Conservation (phyloP, 2,329 filamentous ascomycete species). For the Paracamarosporium sp. region DNA sequence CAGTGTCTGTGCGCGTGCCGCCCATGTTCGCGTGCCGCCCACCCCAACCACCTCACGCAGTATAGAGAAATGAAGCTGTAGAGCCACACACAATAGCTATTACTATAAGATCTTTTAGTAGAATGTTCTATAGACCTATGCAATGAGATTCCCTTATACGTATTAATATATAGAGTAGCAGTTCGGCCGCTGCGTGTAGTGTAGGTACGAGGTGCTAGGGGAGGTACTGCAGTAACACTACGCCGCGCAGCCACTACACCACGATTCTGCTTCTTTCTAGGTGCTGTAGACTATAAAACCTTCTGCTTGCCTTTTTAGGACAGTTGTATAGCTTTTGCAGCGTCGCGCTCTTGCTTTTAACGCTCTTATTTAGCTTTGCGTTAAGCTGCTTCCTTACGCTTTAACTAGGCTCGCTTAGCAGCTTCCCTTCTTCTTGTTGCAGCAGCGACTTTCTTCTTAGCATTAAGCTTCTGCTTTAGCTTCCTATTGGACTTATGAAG, state of each 20-base stretch:
- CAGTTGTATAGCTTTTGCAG: constrained; percentile 3
- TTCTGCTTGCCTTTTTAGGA: neutral
- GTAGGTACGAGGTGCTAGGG: neutral
- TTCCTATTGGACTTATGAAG: no score
- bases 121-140: neutral
- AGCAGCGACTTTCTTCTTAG: no score
- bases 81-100: neutral
- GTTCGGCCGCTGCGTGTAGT: neutral
- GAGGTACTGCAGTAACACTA: constrained; percentile 2
- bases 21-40: no score
- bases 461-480: no score
- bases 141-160: neutral
- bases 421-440: no score
- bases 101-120: neutral
- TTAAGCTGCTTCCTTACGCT: neutral
- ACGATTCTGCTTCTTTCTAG: neutral
- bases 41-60: neutral
- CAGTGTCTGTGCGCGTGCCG: neutral
- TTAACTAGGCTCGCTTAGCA: no score
- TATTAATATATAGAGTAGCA: neutral
- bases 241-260: neutral
- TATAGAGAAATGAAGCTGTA: neutral
- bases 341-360: neutral
- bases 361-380: neutral
- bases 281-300: neutral